Conservation (phyloP, 305 asterid genomes). For the Fraxinus platypoda region DNA sequence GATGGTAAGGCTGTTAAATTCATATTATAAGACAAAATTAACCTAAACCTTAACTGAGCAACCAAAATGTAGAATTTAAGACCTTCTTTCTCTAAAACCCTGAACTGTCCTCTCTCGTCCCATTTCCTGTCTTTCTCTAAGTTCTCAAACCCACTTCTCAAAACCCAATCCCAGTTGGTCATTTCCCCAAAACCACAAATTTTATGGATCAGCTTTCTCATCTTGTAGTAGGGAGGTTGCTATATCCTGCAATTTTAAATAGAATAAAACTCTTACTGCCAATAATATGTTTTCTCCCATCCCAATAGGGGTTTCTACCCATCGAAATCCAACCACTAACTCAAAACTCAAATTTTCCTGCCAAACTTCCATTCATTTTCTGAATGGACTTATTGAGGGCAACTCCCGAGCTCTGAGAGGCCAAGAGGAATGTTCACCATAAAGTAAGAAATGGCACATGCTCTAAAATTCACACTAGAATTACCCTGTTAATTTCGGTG, state of each 20-base stretch:
- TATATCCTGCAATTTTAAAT: background rate
- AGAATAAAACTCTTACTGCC: background rate
- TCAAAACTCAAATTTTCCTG: background rate
- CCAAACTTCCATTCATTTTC: background rate
- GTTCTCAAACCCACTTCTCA: background rate
- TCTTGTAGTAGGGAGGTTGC: background rate
- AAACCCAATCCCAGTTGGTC: background rate
- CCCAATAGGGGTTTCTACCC: background rate
- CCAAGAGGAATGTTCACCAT: background rate
- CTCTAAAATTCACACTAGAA: background rate
- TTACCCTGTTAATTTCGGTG: background rate
- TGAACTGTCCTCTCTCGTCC: background rate
- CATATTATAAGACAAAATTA: background rate
- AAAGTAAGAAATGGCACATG: background rate
- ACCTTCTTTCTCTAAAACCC: background rate
- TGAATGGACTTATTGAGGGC: background rate
- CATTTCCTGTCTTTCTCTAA: background rate
- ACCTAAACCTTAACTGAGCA: background rate
- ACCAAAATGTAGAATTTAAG: background rate
- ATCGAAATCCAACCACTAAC: background rate
- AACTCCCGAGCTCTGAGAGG: background rate
- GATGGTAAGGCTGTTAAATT: background rate
- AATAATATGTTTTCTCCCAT: background rate
- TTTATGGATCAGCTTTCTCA: background rate
- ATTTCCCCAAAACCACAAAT: background rate